A percentile compares a stretch with the other conserved stretches of the same genome.
phyloP scores from a whole-genome alignment of 2,329 filamentous ascomycete species.

The Penicillium sp. region DNA sequence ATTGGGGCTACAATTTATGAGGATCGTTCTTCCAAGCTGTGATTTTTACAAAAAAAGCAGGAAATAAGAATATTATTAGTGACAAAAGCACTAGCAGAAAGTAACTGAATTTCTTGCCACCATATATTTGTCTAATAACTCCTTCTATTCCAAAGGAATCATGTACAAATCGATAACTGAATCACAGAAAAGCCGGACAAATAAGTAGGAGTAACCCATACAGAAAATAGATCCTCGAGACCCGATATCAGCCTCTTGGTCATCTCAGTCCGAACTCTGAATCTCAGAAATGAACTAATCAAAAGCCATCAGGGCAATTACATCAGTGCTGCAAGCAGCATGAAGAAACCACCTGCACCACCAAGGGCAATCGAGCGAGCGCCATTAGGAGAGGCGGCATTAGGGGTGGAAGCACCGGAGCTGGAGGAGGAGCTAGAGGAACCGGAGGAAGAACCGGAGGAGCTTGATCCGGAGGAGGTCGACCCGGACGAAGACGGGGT shows the following conservation, averaged over 20 bases:
- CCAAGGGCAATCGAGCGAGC: slow-evolving; percentile 24
- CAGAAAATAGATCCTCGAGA: neutral
- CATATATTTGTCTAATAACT: neutral
- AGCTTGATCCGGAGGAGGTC: neutral
- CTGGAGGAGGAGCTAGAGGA: neutral
- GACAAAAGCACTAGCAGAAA: neutral
- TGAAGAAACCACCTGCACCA: slow-evolving; percentile 27
- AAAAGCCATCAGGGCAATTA: slow-evolving; percentile 15
- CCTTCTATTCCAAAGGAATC: slow-evolving; percentile 5
- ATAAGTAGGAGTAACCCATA: neutral
- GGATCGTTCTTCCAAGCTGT: neutral
- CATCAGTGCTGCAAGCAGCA: slow-evolving; percentile 29
- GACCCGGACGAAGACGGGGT: slow-evolving; percentile 38
- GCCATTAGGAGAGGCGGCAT: slow-evolving; percentile 24
- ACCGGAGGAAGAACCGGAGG: neutral
- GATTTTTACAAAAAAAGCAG: neutral
- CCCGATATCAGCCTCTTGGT: neutral
- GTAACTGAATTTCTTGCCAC: neutral
- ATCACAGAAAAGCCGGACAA: slow-evolving; percentile 6
- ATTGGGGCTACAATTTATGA: neutral
- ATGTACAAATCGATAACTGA: slow-evolving; percentile 10
- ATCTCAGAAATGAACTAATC: neutral
- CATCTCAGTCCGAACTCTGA: neutral
- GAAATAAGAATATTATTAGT: neutral
- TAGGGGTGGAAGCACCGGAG: slow-evolving; percentile 3